Evolutionary conservation across 106 monocot genomes (phyloP), one percentile per base, ranked within the genome.

Genomic region (Allium cepa): DNA sequence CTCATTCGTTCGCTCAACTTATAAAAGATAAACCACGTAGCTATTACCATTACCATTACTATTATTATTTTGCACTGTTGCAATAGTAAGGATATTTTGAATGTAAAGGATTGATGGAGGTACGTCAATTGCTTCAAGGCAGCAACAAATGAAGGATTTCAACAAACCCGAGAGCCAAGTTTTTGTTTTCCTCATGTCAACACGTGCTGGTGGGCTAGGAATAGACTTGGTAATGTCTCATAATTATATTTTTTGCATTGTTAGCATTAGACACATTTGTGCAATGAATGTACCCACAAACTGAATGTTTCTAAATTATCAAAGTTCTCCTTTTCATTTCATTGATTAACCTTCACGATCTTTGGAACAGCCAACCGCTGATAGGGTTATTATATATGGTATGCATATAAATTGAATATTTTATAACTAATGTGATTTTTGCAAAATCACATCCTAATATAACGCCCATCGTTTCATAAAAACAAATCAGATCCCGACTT

Each of bases 361-460:
- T 62, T 26, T 48, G 6, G 46, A n/a, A 68, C 77, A 84, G 84
- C 84, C 84, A 51, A 69, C 67, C 46, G 84, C 84, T 17, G 80
- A 84, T 69, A 69, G 84, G 49, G 84, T 84, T 12, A 84, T 84
- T 52, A 77, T 84, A 71, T 80, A 84, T 63, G 84, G 84, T 84
- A 67, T 66, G 72, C 63, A 12, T 27, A 16, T 48, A 49, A 17
- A 36, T 36, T 2, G 5, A 36, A 36, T 36, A 1, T 36, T 22
- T 36, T 36, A 36, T 36, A 36, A 36, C 36, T 36, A 36, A 36
- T 36, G 36, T 36, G 36, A 36, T 36, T 36, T 36, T 36, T 27
- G 56, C 17, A 7, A 13, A 52, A 49, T 13, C 27, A 10, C 22
- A 49, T 17, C 53, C n/a, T 27, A 27, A 27, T 53, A 26, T 67